Conservation (phyloP, 2,329 filamentous ascomycete species). For the Calonectria montana region DNA sequence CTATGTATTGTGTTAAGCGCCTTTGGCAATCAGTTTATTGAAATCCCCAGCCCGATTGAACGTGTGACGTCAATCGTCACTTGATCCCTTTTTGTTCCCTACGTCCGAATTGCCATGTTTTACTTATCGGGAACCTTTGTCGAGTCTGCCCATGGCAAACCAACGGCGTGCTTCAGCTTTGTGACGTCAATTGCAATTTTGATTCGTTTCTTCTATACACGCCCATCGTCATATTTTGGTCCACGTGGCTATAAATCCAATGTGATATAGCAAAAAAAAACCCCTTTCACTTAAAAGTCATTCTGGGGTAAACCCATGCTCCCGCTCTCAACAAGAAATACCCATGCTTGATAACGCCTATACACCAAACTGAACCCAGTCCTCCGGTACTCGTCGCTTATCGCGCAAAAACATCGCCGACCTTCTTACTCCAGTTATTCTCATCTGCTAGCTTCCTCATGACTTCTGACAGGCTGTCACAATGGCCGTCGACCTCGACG, state of each 20-base stretch:
- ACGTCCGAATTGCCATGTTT: too few species aligned
- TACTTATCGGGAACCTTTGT: not conserved
- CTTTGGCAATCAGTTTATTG: too few species aligned
- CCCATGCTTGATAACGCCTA: not conserved
- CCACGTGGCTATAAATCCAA: not conserved
- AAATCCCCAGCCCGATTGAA: too few species aligned
- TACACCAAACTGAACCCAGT: not conserved
- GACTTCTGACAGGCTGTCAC: conserved; percentile 44
- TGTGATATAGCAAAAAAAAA: not conserved
- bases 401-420: conserved; percentile 41
- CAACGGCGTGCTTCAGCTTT: not conserved
- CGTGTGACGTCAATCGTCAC: too few species aligned
- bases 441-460: conserved; percentile 44
- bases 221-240: not conserved
- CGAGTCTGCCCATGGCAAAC: not conserved
- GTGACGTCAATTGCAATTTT: not conserved
- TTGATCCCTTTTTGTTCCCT: too few species aligned
- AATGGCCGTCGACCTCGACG: conserved; percentile 45
- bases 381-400: not conserved
- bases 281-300: not conserved
- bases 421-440: conserved; percentile 42
- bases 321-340: not conserved
- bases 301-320: not conserved
- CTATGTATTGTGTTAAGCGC: too few species aligned
- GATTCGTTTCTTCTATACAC: not conserved